A percentile compares a stretch with the other conserved stretches of the same genome.
Conservation (phyloP, 164 flowering plant species). For the Chloranthus sessilifolius region DNA sequence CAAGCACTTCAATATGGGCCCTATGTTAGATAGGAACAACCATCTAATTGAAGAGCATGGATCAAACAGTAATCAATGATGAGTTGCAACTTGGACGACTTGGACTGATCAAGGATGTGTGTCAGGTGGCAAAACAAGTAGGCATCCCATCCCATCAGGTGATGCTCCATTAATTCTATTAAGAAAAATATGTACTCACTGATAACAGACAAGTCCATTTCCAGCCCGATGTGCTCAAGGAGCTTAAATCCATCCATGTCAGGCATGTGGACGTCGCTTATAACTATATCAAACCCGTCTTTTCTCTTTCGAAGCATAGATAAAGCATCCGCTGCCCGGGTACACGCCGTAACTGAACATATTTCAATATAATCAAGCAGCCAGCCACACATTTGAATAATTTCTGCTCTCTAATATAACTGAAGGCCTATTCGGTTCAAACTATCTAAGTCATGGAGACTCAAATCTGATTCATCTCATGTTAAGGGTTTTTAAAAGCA, state of each 20-base stretch:
- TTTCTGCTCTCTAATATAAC: constrained; percentile 1
- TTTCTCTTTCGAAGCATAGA: constrained; percentile 48
- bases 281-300: constrained; percentile 60
- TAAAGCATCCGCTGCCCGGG: constrained; percentile 55
- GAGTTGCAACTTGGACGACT: too few relatives aligned
- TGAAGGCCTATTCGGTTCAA: too few relatives aligned
- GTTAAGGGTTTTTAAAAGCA: neutral
- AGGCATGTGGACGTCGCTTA: constrained; percentile 95
- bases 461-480: too few relatives aligned
- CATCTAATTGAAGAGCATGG: too few relatives aligned
- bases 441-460: too few relatives aligned
- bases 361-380: constrained; percentile 11
- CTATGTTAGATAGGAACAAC: too few relatives aligned
- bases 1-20: too few relatives aligned
- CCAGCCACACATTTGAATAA: neutral
- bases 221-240: constrained; percentile 69
- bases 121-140: too few relatives aligned
- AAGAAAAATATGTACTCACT: constrained; percentile 42
- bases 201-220: constrained; percentile 88
- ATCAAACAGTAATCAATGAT: too few relatives aligned
- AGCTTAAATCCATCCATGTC: constrained; percentile 97
- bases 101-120: too few relatives aligned
- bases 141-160: too few relatives aligned
- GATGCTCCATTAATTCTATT: too few relatives aligned
- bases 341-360: constrained; percentile 65